Evolutionary conservation across 352 stramenopile species (phyloP), one percentile per base, ranked within the genome.

Genomic region (Globisporangium uncinulatum): DNA sequence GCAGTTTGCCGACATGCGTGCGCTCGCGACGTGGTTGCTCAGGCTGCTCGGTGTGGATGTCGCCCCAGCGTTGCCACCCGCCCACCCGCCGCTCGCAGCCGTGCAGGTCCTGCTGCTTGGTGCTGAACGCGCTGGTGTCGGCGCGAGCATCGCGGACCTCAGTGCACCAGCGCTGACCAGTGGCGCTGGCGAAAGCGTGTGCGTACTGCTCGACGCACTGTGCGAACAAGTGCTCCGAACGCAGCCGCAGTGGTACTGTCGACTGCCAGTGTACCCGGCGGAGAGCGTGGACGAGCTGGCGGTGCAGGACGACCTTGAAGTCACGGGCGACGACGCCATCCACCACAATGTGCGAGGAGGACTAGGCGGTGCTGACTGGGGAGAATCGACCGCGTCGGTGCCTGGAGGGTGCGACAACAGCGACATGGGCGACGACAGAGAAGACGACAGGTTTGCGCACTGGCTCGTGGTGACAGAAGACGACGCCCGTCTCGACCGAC

Each of bases 91-190:
- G 4, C 48, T 86, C 45, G 51, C 71, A 24, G 34, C 49, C 2
- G 67, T 61, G 11, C 79, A 89, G 49, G 65, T 74, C 21, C 66
- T 91, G 37, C 62, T 93, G 34, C 51, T 93, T 6, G 69, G 65
- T 0, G 74, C 72, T 37, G 76, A 85, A 15, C 71, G 66, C 11
- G 69, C 59, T 15, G 76, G 73, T 4, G 69, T 87, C 8, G 46
- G 64, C 11, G 56, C 45, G 14, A 39, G 14, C 5, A 59, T 73
- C 29, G 56, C 52, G 41, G 49, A 69, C 9, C 37, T 86, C 4
- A 83, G 66, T 31, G 70, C 80, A 4, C 65, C 78, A 17, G 53
- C 67, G 7, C 45, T 91, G 4, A 76, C 66, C 0, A 63, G 61
- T 24, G 80, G 79, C 0, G 56, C 59, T 34, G 74, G 80, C 11